Conservation (phyloP, 2,329 filamentous ascomycete species). For the Phoma herbarum region DNA sequence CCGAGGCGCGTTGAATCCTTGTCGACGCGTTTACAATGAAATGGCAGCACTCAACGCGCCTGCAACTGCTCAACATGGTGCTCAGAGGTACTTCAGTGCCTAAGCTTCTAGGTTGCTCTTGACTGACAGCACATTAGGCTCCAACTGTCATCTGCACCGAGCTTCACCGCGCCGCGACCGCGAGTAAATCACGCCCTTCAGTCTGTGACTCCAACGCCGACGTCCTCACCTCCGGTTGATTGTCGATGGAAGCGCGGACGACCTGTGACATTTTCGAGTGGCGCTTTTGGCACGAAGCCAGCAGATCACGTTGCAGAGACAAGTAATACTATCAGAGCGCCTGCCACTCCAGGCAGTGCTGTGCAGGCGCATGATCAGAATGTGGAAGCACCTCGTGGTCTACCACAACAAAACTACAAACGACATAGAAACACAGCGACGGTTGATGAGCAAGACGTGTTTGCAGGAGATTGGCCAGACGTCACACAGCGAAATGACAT, state of each 20-base stretch:
- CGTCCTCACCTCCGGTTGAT: conserved; percentile 12
- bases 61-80: not conserved
- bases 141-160: not conserved
- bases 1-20: conserved; percentile 33
- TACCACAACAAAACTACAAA: not conserved
- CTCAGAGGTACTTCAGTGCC: conserved; percentile 1
- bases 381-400: not conserved
- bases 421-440: not conserved
- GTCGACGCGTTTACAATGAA: conserved; percentile 29
- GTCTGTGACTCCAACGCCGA: conserved; percentile 11
- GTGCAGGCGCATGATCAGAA: not conserved
- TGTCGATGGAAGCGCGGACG: conserved; percentile 35
- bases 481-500: not conserved
- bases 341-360: not conserved
- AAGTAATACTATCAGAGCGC: not conserved
- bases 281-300: conserved; percentile 15
- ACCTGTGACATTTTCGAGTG: conserved; percentile 24
- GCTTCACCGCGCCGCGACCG: not conserved
- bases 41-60: conserved; percentile 19
- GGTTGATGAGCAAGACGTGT: not conserved
- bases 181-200: conserved; percentile 16
- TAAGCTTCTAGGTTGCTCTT: not conserved
- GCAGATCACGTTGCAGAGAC: not conserved
- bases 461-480: not conserved
- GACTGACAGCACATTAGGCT: not conserved